Conservation (phyloP, 2,329 filamentous ascomycete genomes). For the Shiraia sp. region DNA sequence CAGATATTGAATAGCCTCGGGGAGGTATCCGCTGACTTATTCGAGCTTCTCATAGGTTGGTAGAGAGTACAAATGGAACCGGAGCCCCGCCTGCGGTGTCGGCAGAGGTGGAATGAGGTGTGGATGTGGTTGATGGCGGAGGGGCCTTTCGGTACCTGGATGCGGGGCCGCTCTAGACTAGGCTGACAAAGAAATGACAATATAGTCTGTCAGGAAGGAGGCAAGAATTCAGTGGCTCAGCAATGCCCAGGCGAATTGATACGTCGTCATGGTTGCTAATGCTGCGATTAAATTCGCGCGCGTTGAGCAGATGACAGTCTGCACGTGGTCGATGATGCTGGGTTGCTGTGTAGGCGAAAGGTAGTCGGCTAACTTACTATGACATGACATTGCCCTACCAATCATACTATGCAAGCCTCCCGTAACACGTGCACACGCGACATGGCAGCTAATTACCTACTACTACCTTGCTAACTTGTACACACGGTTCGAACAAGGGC, state of each 20-base stretch:
- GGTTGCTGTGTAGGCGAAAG: too few species aligned
- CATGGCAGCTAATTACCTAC: too few species aligned
- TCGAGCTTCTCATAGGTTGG: conserved; percentile 9
- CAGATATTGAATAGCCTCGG: not conserved
- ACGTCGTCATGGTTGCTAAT: not conserved
- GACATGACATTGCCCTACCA: too few species aligned
- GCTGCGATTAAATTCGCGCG: too few species aligned
- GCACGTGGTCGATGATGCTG: too few species aligned
- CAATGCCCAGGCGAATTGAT: not conserved
- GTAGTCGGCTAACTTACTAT: too few species aligned
- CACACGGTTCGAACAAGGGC: not conserved
- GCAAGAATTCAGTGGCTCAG: not conserved
- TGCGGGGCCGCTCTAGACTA: conserved; percentile 11
- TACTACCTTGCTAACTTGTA: too few species aligned
- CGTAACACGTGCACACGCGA: not conserved
- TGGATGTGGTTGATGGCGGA: conserved; percentile 13
- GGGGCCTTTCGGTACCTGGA: conserved; percentile 18
- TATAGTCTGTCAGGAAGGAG: not conserved
- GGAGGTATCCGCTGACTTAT: conserved; percentile 6
- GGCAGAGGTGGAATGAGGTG: conserved; percentile 7
- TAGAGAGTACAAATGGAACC: conserved; percentile 1
- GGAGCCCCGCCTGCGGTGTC: not conserved
- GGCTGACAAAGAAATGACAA: conserved; percentile 19
- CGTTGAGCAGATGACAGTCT: too few species aligned
- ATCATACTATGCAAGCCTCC: too few species aligned